Base-by-base conservation (phyloP, 768 basidiomycete species). In the Xanthoconium purpureum region DNA sequence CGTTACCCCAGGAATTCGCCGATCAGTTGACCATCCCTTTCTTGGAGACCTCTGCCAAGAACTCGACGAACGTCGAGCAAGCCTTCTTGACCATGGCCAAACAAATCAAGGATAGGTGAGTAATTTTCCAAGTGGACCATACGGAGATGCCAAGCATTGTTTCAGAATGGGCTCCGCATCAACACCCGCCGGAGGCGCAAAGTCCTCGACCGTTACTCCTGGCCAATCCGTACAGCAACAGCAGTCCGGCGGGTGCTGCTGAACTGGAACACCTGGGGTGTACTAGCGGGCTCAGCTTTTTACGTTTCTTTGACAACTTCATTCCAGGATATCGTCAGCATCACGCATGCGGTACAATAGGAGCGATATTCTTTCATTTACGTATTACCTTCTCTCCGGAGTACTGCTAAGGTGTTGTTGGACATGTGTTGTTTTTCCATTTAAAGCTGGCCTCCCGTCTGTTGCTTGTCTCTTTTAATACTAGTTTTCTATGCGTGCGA, bases 31-130 rank as follows among this genome's bases (percentile, higher is more conserved):
- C 80, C 58, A 88, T 99, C 64, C 88, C 93, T 46, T 98, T 97
- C 87, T 77, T 99, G 70, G 97, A 99, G 80, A 99, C 97, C 13
- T 94, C 91, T n/a, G 97, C 97, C 36, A 98, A 98, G 89, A 94
- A 91, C 66, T 93, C 95, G 51, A 95, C 94, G 59, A 97, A 97
- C 65, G 97, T 99, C 57, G 97, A 99, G 73, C 94, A 99, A 74
- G 95, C 97, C 6, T 99, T 99, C 84, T 87, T 98, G 80, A 95
- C 94, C 32, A 92, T 99, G 84, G 95, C 97, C 5, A 91, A 96
- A 80, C 91, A 93, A 75, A 93, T 94, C 71, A 93, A 94, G 72
- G 91, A 94, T 73, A 85, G 91, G 91, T 89, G 66, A 33, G 83
- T 61, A 3, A 20, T 12, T 38, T 10, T 10, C 43, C 13, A n/a